phyloP scores from a whole-genome alignment of 208 protist species.

The Acanthamoeba lenticulata region DNA sequence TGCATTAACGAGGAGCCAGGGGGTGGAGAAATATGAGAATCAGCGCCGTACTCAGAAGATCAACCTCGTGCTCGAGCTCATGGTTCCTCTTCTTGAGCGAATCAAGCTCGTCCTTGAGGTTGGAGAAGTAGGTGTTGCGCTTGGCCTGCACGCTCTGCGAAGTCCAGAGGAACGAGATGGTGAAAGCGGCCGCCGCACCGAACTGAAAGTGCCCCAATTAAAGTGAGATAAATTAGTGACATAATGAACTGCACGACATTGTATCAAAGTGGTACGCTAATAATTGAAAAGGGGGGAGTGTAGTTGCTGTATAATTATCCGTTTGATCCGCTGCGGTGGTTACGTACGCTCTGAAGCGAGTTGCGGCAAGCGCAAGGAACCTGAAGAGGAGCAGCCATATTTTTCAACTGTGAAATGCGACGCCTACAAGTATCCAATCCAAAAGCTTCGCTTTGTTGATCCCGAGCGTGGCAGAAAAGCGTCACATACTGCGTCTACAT shows the following conservation, averaged over 20 bases:
- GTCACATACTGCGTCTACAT: background rate
- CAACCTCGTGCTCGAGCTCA: conserved; percentile 10
- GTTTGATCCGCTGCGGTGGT: background rate
- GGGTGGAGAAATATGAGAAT: background rate
- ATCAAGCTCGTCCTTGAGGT: conserved; percentile 13
- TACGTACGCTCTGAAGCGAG: background rate
- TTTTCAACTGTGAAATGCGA: background rate
- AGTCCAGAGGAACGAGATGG: background rate
- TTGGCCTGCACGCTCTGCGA: conserved; percentile 22
- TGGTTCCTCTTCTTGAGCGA: conserved; percentile 14
- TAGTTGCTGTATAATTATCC: background rate
- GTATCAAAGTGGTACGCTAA: background rate
- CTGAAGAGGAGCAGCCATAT: background rate
- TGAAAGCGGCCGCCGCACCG: background rate
- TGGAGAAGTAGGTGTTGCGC: conserved; percentile 19
- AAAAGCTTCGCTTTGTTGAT: background rate
- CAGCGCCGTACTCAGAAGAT: background rate
- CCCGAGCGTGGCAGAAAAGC: background rate
- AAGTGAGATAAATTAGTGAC: background rate
- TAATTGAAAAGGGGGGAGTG: background rate
- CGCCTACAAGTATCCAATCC: background rate
- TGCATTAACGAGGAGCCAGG: background rate
- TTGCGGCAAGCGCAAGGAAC: conserved; percentile 14
- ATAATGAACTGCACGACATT: background rate
- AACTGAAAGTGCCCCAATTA: background rate